Base-by-base conservation (phyloP, 2,329 filamentous ascomycete species). In the Bisporella sp. region DNA sequence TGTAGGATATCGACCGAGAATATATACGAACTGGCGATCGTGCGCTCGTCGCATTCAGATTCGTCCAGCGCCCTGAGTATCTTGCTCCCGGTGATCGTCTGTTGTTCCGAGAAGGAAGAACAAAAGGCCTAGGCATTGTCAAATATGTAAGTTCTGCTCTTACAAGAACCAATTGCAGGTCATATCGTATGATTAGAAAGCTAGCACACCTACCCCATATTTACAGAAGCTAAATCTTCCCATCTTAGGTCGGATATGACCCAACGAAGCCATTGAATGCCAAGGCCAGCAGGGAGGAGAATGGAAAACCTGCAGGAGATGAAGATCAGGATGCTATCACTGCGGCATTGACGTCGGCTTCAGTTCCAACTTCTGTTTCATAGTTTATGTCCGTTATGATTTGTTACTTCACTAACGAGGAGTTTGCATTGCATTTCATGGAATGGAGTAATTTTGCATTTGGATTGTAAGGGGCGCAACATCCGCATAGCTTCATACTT, bases 21-120 rank as follows among this genome's bases (percentile, higher is more conserved):
- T 93, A 91, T 62, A 96, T 99, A 57, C 82, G 93, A 6, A 96
- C 92, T 0, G 93, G 93, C 7, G 93, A 97, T 66, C 78, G 92
- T n/a, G 93, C 93, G 2, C 84, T 84, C 0, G 93, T 99, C 1
- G 93, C 92, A 0, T 99, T 99, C 71, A 83, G 85, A 7, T 99
- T 99, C 64, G 86, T 96, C 4, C 93, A 96, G 68, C 76, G 92
- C 28, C 93, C 93, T 2, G 93, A 99, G 70, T 99, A 95, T 59
- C 71, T 99, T 9, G 86, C 84, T 1, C 84, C 89, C 0, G 93
- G 93, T 0, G 93, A 97, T 68, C 78, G 92, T 28, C 79, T 99
- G 32, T 72, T 99, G 13, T 99, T 99, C 74, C 80, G 93, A 41
- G 93, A 99, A 71, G 93, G 93, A 0, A 79, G 90, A 54, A 99